Evolutionary conservation across 2,329 filamentous ascomycete genomes (phyloP), one percentile per base, ranked within the genome.

Genomic region (Colletotrichum simmondsii): DNA sequence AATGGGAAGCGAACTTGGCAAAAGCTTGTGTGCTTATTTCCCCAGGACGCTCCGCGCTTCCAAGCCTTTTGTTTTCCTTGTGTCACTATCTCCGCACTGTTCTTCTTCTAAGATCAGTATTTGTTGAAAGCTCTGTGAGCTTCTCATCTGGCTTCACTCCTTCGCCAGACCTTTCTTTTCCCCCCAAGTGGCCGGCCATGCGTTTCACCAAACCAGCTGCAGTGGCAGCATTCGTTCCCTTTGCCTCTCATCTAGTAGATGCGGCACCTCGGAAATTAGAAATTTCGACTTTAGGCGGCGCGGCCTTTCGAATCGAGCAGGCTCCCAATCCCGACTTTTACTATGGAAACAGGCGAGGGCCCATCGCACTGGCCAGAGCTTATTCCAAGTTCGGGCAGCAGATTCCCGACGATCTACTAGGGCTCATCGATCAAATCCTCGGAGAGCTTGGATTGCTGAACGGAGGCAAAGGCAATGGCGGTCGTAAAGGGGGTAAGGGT

Each of bases 231-330:
- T 79, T 78, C 64, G 4, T 63, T 68, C 62, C 71, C 26, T 68
- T 72, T 14, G 57, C 58, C 10, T 24, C 52, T 12, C 61, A 71
- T 52, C 35, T 80, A 72, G 80, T 76, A 57, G 78, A 79, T 46
- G 80, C 78, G 35, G 79, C 80, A 16, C 77, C 76, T 22, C 30
- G 54, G n/a, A 77, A 76, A 19, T 77, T 82, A 68, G 76, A 81
- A 60, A 78, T 83, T 19, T 77, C 80, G n/a, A 81, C 78, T 1
- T 75, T 83, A 11, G 83, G 82, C n/a, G 83, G 84, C 11, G 77
- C 79, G 72, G 80, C 79, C n/a, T 83, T 85, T 73, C 80, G 80
- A 68, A 76, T 86, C 59, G 73, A 78, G 2, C 84, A 85, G 76
- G 78, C 85, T 3, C 78, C 80, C 35, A 85, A 86, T 68, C 76